Evolutionary conservation across 257 asterid genomes (phyloP), one percentile per base, ranked within the genome.

Genomic region (Striga asiatica): DNA sequence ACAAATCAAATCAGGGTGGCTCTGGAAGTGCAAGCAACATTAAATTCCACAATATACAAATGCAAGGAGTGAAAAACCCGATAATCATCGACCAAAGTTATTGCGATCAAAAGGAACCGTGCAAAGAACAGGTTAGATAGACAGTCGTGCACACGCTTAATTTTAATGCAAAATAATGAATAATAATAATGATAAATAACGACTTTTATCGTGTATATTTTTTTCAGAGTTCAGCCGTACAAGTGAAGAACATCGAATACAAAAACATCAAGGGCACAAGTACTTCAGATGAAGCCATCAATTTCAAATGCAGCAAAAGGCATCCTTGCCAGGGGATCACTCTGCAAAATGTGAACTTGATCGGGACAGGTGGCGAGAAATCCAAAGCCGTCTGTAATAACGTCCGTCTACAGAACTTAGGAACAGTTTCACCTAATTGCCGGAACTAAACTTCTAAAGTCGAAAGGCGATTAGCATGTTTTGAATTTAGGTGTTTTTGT

Each of bases 1-100:
- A 21, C 14, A 14, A 41, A 32, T 32, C 58, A 11, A 39, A n/a
- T n/a, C 78, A 88, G 89, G 97, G 97, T 1, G 97, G 95, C 34
- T 76, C 85, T 8, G 97, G 97, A 61, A 81, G 71, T 56, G 95
- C 89, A 55, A 81, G 52, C 57, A 81, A 76, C 77, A 89, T 89
- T 54, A 79, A 51, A 46, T 89, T 89, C 74, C 79, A 64, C 51
- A 81, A 85, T 13, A 23, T 83, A 16, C 49, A 66, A 20, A 83
- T 89, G 95, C 23, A 75, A 3, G 59, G 76, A 28, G 97, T 85
- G 34, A 1, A 69, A 46, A 81, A 85, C 49, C 97, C 97, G 2
- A 85, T 85, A 53, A 81, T 89, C 56, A 74, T 89, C 3, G 89
- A 89, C 62, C 97, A 89, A 61, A 70, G 62, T 17, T 89, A 89